Base-by-base conservation (phyloP, 768 basidiomycete species). In the Naganishia vishniacii region DNA sequence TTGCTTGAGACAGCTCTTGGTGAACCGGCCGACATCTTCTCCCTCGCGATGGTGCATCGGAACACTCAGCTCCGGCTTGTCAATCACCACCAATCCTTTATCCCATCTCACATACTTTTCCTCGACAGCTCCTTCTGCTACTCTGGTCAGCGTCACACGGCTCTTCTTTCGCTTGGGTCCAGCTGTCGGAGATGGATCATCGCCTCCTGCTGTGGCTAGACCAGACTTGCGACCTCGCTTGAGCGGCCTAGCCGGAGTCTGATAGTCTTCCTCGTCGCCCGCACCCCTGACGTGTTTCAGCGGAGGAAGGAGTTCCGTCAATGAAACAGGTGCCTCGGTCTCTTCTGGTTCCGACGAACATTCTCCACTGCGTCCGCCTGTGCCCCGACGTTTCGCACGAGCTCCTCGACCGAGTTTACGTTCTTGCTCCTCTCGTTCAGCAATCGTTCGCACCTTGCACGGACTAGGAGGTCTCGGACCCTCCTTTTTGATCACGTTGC, bases 251-350 rank as follows among this genome's bases (percentile, higher is more conserved):
- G 68, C 62, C 4, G 75, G 75, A 2, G 71, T 70, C 47, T 61
- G 65, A 45, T 69, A 77, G 42, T 75, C 76, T 44, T 74, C 73
- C 5, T 72, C 72, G 16, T 77, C 76, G 13, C 75, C 78, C 7
- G 73, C 73, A 13, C 72, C 72, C 29, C 68, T 59, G 20, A 66
- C 37, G 31, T 69, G 68, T 25, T 58, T 68, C 26, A 70, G 34
- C 7, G 23, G 59, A 62, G 1, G 31, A 59, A 56, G 53, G 3
- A 56, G 53, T 8, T 56, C 53, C 37, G 53, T 34, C 7, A 56
- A 34, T 26, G 53, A 56, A 40, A 40, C 34, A 4, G 34, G 34
- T 5, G 23, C 13, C 9, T 23, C 47, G 20, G 58, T 67, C 56
- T 29, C 65, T 67, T 34, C 68, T 37, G 23, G 53, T 4, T 25